These are phyloP conservation scores for Diplodia mutila DNA, from an alignment of 2,329 filamentous ascomycete species.

Conservation along the genomic window DNA sequence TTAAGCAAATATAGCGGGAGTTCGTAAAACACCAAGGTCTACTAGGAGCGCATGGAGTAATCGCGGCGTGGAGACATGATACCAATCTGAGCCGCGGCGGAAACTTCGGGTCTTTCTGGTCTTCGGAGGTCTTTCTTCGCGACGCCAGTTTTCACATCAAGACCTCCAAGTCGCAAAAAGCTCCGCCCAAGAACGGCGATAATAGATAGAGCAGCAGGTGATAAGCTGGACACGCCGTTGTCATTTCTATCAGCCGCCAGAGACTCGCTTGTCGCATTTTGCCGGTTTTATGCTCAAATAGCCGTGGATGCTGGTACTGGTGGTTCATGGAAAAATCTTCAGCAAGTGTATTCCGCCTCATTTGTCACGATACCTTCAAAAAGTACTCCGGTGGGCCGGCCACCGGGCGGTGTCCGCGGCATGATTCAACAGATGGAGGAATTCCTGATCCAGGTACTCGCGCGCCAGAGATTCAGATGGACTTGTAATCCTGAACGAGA, in stretches of 20 bases:
- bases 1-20: too few species aligned
- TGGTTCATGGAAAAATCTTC: not conserved
- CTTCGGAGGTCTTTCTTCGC: too few species aligned
- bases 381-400: not conserved
- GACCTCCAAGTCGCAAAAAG: not conserved
- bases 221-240: not conserved
- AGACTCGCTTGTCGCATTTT: not conserved
- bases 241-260: not conserved
- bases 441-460: not conserved
- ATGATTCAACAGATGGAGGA: not conserved
- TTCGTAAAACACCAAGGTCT: too few species aligned
- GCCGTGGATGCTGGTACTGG: not conserved
- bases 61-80: too few species aligned
- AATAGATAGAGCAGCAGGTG: not conserved
- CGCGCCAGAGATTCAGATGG: not conserved
- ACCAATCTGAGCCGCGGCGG: too few species aligned
- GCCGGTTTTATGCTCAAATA: not conserved
- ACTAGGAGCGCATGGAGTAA: too few species aligned
- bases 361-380: not conserved
- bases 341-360: not conserved
- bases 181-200: not conserved
- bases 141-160: too few species aligned
- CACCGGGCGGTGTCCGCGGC: too few species aligned
- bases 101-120: too few species aligned
- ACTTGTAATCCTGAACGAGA: not conserved